phyloP scores from a whole-genome alignment of 2,329 filamentous ascomycete species.

The Erysiphe neolycopersici region DNA sequence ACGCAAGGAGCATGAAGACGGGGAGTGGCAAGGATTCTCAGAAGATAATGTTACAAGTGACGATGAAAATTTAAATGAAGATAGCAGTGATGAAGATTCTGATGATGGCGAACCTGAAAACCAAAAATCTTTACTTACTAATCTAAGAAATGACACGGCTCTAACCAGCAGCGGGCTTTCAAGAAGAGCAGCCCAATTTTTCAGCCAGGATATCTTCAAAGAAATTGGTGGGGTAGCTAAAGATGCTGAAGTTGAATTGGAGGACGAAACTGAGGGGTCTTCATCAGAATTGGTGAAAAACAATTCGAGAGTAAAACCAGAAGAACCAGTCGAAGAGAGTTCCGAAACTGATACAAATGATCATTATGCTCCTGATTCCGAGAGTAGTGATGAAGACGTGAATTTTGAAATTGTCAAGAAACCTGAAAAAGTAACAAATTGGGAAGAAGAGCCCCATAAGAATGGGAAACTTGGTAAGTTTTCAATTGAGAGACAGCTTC shows the following conservation, averaged over 20 bases:
- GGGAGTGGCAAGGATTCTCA: constrained; percentile 81
- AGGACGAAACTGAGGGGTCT: constrained; percentile 18
- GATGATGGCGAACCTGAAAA: constrained; percentile 21
- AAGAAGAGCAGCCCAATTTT: constrained; percentile 65
- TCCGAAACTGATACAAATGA: constrained; percentile 9
- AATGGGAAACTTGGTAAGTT: constrained; percentile 33
- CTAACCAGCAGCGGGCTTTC: constrained; percentile 35
- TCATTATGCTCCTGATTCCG: constrained; percentile 3
- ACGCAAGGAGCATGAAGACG: constrained; percentile 53
- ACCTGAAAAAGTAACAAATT: constrained; percentile 25
- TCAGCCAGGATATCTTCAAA: constrained; percentile 84
- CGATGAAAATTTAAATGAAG: constrained; percentile 27
- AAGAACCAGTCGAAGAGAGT: constrained; percentile 13
- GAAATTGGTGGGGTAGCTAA: constrained; percentile 44
- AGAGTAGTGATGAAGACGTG: constrained; percentile 16
- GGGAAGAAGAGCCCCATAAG: constrained; percentile 38
- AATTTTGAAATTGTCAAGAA: constrained; percentile 37
- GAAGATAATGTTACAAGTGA: constrained; percentile 30
- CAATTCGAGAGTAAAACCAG: constrained; percentile 9
- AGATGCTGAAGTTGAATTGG: constrained; percentile 19
- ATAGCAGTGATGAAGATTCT: constrained; percentile 30
- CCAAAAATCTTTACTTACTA: constrained; percentile 29
- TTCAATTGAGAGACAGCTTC: not conserved
- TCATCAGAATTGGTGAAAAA: constrained; percentile 13
- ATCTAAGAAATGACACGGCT: constrained; percentile 26